Base-by-base conservation (phyloP, 2,329 filamentous ascomycete genomes). In the Claviceps pusilla region DNA sequence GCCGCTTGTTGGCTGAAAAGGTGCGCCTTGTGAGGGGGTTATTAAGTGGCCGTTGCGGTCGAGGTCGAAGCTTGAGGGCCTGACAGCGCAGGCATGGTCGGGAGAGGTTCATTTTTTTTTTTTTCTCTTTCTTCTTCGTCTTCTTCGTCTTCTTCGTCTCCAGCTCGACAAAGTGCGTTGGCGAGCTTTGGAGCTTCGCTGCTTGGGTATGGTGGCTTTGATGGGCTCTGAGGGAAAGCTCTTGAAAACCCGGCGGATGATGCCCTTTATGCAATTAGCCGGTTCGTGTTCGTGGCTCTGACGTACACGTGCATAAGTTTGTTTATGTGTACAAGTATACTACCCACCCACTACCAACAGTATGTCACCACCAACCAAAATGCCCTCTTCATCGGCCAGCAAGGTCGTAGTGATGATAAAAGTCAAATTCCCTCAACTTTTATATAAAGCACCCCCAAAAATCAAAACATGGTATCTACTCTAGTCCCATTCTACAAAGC, bases 1-100 rank as follows among this genome's bases (percentile, higher is more conserved):
- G 86, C 43, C 83, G 76, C 55, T 66, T 68, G 48, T 56, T 53
- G 49, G 66, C 63, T 50, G 62, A 59, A 43, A 64, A 61, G 55
- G 57, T 50, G 48, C 63, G 63, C 47, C 41, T 45, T 41, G 57
- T 42, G 52, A 54, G 48, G 3, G 57, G 52, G 24, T 24, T 2
- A 12, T n/a, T 3, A 14, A 29, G 45, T 7, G 47, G 4, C 12
- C 10, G 45, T 19, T 10, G 45, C 9, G 39, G 29, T 24, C 52
- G 37, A 9, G 16, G 33, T 31, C 43, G 51, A 12, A 39, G 24
- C 31, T 19, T 43, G 55, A 24, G 7, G 31, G 33, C 31, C 31
- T 59, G 59, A 57, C 62, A 63, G 58, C 60, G 59, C 41, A 66
- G 53, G 48, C 62, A 60, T 54, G 60, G 56, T 37, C 64, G 57